These are phyloP conservation scores for Kentomonas sorsogonicus DNA, from an alignment of 208 protist genomes.

Conservation along the genomic window DNA sequence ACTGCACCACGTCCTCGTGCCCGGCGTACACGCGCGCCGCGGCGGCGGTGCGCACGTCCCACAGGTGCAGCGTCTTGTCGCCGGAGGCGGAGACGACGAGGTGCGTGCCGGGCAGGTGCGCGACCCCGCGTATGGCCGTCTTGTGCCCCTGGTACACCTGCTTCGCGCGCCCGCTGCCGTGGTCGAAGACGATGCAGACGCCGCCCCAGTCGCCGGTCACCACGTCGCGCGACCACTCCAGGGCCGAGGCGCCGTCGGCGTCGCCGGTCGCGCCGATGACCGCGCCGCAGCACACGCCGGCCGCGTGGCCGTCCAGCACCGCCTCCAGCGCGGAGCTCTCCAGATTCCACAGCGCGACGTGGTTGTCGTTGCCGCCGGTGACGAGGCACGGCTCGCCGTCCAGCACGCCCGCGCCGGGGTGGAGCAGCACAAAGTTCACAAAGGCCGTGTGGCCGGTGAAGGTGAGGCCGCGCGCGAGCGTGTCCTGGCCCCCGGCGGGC, in stretches of 20 bases:
- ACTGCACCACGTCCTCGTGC: conserved; percentile 50
- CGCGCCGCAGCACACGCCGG: conserved; percentile 53
- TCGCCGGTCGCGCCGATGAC: conserved; percentile 10
- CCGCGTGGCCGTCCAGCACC: conserved; percentile 55
- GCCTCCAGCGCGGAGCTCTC: conserved; percentile 43
- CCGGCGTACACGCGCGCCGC: conserved; percentile 17
- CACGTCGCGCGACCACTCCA: conserved; percentile 36
- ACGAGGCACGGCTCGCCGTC: conserved; percentile 37
- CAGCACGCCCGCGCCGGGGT: conserved; percentile 29
- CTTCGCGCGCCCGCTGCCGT: conserved; percentile 37
- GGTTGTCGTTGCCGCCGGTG: conserved; percentile 72
- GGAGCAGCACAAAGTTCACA: conserved; percentile 73
- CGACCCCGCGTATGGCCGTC: conserved; percentile 58
- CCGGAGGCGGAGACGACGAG: conserved; percentile 58
- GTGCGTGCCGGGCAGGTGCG: conserved; percentile 40
- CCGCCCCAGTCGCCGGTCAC: conserved; percentile 76
- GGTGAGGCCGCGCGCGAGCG: conserved; percentile 11
- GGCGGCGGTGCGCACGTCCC: conserved; percentile 26
- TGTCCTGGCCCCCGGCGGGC: conserved; percentile 8
- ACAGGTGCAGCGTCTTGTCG: conserved; percentile 80
- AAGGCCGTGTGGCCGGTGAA: conserved; percentile 69
- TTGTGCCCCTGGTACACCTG: conserved; percentile 48
- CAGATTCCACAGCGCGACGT: conserved; percentile 59
- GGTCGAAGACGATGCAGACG: conserved; percentile 56
- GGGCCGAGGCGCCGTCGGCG: background rate